Evolutionary conservation across 768 basidiomycete genomes (phyloP), one percentile per base, ranked within the genome.

Genomic region (Rhodosporidiobolus odoratus): DNA sequence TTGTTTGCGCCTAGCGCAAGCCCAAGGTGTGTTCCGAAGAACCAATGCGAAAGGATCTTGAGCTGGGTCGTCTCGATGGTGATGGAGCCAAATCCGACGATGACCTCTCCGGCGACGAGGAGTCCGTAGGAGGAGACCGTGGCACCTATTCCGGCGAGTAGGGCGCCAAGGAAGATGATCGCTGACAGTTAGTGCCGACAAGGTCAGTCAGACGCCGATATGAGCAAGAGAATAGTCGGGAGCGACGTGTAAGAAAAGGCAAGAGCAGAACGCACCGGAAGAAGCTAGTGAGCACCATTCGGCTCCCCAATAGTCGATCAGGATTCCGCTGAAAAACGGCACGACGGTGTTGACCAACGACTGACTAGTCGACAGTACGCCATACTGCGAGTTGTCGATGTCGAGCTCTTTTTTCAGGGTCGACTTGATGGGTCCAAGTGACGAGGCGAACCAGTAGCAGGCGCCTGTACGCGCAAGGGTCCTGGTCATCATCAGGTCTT

Each of bases 301-400:
- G 41, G 62, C 27, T 21, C 62, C 62, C 25, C 35, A 64, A 54
- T 64, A 64, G 53, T 64, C 62, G n/a, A 64, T 56, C 30, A 27
- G n/a, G 34, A 56, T 19, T 0, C 62, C 62, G 27, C 40, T 43
- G 17, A 64, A 43, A 4, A 64, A 43, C 2, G 62, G 62, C 3
- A 56, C 9, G 41, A 64, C 21, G 30, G 62, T 56, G 53, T 64
- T 64, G 62, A 64, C 32, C 40, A 64, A 54, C 10, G 35, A 21
- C 1, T 3, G 3, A 43, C 45, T 25, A 4, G 35, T 38, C 35
- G 56, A 37, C 21, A 64, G 38, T 4, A 64, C 62, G 4, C 53
- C 62, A 17, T 64, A 64, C 41, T 64, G 62, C 15, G 62, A 50
- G 21, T 63, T 63, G 38, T 53, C 23, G 37, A 63, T 63, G 16